Evolutionary conservation across 352 stramenopile species (phyloP).

Genomic region (Globisporangium recalcitrans): DNA sequence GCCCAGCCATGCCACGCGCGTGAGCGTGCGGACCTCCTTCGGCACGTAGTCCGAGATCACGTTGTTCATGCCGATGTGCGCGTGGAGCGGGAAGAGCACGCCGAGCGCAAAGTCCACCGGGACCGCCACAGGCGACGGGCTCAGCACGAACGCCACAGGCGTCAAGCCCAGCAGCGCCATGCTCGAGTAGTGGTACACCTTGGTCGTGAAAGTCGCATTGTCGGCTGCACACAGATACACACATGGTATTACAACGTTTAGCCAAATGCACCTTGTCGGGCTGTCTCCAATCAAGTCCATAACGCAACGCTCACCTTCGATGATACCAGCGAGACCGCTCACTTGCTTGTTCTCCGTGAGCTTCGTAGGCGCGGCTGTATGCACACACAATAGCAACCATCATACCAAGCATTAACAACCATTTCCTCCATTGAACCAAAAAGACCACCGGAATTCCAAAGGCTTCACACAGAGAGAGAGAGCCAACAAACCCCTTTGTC

Average conservation of each 20-base stretch:
- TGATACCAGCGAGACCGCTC: constrained; percentile 50
- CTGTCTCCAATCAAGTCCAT: too few relatives aligned
- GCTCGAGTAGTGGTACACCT: constrained; percentile 62
- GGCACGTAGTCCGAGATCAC: constrained; percentile 93
- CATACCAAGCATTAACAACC: background rate
- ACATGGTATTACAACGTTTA: too few relatives aligned
- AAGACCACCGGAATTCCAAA: constrained; percentile 23
- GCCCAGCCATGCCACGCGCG: constrained; percentile 61
- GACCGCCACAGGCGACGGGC: constrained; percentile 60
- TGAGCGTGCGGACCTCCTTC: constrained; percentile 56
- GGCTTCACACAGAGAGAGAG: background rate
- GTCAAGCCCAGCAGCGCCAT: constrained; percentile 50
- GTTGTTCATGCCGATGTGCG: constrained; percentile 93
- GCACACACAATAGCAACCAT: background rate
- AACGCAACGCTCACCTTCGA: constrained; percentile 53
- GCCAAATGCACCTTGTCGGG: too few relatives aligned
- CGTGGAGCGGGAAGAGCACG: constrained; percentile 84
- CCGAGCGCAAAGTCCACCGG: constrained; percentile 79
- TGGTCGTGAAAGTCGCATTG: constrained; percentile 60
- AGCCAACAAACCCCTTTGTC: too few relatives aligned
- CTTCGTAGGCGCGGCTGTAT: constrained; percentile 47
- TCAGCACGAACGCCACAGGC: constrained; percentile 69
- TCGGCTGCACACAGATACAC: constrained; percentile 46
- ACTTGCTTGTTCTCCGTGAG: constrained; percentile 80
- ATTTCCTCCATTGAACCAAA: background rate